Conservation (phyloP, 1,284 basidiomycete species). For the Inonotus hispidus region DNA sequence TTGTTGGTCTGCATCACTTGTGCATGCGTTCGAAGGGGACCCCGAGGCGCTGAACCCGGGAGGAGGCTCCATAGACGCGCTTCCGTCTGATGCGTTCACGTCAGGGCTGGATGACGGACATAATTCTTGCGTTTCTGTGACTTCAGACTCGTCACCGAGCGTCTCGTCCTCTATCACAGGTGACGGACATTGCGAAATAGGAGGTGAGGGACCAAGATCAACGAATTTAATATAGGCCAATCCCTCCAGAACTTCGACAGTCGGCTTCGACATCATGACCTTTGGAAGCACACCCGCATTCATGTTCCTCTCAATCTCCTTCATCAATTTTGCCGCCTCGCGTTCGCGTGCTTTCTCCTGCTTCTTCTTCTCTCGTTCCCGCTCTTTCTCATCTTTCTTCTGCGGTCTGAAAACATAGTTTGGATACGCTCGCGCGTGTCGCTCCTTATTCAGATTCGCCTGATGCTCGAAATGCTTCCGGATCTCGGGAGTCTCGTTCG, state of each 20-base stretch:
- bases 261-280: neutral
- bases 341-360: constrained; percentile 35
- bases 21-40: neutral
- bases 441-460: constrained; percentile 62
- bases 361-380: constrained; percentile 40
- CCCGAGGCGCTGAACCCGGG: neutral
- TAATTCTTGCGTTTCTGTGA: neutral
- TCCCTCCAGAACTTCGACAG: constrained; percentile 2
- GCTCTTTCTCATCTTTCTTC: constrained; percentile 59
- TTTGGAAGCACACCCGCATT: constrained; percentile 14
- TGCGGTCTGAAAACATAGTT: constrained; percentile 70
- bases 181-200: constrained; percentile 24
- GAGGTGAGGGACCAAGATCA: constrained; percentile 23
- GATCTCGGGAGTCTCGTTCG: constrained; percentile 44
- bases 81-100: neutral
- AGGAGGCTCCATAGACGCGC: neutral
- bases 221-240: constrained; percentile 6
- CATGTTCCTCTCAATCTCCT: constrained; percentile 20
- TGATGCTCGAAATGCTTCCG: constrained; percentile 62
- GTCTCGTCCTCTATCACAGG: constrained; percentile 12
- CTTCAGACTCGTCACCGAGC: neutral
- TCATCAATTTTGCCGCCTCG: constrained; percentile 28
- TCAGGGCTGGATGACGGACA: neutral
- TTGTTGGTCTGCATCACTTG: neutral
- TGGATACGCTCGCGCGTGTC: constrained; percentile 62